Evolutionary conservation across 176 grass and related monocot species (phyloP), one percentile per base, ranked within the genome.

Genomic region (Carex cristatella): DNA sequence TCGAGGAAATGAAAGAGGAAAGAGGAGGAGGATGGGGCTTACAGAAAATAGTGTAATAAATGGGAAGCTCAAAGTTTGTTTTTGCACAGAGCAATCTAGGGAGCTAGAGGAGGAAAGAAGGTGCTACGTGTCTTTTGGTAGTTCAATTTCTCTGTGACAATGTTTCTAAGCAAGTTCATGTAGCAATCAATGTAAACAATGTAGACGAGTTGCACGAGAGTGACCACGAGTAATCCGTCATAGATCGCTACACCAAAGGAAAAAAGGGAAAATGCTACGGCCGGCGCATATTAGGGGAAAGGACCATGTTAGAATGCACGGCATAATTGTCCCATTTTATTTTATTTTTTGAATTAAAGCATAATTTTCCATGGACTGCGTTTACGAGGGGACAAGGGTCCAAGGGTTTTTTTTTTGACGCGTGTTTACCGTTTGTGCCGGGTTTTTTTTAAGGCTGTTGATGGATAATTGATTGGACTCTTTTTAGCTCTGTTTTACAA

Each of bases 31-130:
- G 31, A 86, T 79, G 74, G 61, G 73, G 2, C 51, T 78, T 57
- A 18, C 28, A 78, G 51, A 28, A 33, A 78, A 78, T 57, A 79
- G 74, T 79, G 74, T 58, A 57, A 58, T 79, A 58, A 76, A 79
- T 58, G 74, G 53, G 59, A 79, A 56, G 35, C 42, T 63, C 40
- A 38, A 23, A 28, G 23, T 60, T 57, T 80, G 58, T 60, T 80
- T 23, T 38, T 4, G 59, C 32, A 6, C 9, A 65, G 71, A 86
- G 84, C 69, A 78, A 79, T 65, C 57, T 75, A 79, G 71, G 61
- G 71, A 51, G 48, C 9, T 51, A 51, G 2, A 10, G 2, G 48
- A 55, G 84, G 56, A 86, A 66, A 49, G 60, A 65, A 74, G 71
- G 55, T 28, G 58, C 13, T 65, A 83, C 81, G 81, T 83, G 63